Evolutionary conservation across 2,329 filamentous ascomycete species (phyloP).

Genomic region (Epicoccum sorghinum): DNA sequence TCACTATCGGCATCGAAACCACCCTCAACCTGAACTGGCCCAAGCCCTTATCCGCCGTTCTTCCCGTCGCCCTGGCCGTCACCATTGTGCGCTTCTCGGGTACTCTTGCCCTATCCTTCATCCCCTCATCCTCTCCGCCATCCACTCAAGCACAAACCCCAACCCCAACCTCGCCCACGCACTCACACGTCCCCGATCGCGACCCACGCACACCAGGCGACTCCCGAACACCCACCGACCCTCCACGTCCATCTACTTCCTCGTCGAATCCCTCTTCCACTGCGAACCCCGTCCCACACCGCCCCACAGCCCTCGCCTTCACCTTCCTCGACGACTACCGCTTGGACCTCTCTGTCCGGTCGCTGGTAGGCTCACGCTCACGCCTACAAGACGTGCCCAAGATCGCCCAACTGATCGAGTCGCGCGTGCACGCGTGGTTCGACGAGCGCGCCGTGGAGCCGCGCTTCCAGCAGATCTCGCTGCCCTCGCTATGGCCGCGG

Average conservation of each 20-base stretch:
- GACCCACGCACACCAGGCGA: not conserved
- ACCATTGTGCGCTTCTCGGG: conserved; percentile 94
- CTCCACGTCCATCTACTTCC: conserved; percentile 35
- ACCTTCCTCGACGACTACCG: conserved; percentile 91
- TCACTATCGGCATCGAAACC: conserved; percentile 93
- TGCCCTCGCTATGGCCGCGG: conserved; percentile 82
- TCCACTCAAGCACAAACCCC: conserved; percentile 40
- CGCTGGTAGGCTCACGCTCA: conserved; percentile 78
- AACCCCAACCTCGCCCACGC: conserved; percentile 50
- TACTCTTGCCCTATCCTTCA: conserved; percentile 90
- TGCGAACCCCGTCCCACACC: conserved; percentile 30
- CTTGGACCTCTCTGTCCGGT: conserved; percentile 80
- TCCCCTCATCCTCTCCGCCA: conserved; percentile 63
- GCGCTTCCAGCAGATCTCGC: conserved; percentile 82
- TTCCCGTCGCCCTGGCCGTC: conserved; percentile 90
- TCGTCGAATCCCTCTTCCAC: conserved; percentile 7
- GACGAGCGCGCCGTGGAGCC: conserved; percentile 86
- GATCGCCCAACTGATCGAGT: conserved; percentile 83
- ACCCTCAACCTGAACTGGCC: conserved; percentile 95
- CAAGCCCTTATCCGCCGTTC: conserved; percentile 82
- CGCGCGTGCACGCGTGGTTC: conserved; percentile 82
- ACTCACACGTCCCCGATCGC: conserved; percentile 23
- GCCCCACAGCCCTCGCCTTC: conserved; percentile 88
- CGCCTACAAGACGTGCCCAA: conserved; percentile 85
- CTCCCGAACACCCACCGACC: conserved; percentile 51